phyloP scores from a whole-genome alignment of 371 early-diverging fungal genomes.

The Gilbertella persicaria region DNA sequence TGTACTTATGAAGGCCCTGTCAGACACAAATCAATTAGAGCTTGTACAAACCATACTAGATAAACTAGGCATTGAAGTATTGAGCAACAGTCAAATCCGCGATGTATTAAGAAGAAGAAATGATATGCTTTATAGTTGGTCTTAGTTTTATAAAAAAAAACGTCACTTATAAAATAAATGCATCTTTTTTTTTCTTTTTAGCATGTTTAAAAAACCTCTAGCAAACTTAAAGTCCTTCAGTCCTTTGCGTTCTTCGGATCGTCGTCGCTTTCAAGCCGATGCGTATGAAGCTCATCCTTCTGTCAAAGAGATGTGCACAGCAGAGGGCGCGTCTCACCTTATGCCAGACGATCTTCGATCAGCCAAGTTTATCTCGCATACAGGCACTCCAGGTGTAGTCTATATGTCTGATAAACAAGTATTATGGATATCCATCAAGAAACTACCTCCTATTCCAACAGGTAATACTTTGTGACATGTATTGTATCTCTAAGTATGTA shows the following conservation, averaged over 20 bases:
- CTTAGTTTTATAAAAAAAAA: slow-evolving; percentile 17
- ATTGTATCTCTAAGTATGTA: neutral
- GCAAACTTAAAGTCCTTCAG: slow-evolving; percentile 60
- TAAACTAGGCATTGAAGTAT: slow-evolving; percentile 41
- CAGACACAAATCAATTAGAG: slow-evolving; percentile 28
- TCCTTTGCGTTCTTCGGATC: slow-evolving; percentile 62
- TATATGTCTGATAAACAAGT: slow-evolving; percentile 59
- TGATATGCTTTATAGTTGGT: slow-evolving; percentile 37
- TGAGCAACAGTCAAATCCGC: slow-evolving; percentile 36
- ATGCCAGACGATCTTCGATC: slow-evolving; percentile 59
- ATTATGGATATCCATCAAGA: slow-evolving; percentile 60
- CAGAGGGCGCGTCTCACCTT: slow-evolving; percentile 39
- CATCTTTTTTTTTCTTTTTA: slow-evolving; percentile 12
- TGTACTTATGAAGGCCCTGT: slow-evolving; percentile 45
- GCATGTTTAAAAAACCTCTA: slow-evolving; percentile 68
- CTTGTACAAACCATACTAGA: slow-evolving; percentile 27
- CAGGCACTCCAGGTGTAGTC: slow-evolving; percentile 61
- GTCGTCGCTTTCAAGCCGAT: slow-evolving; percentile 58
- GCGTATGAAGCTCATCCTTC: slow-evolving; percentile 53
- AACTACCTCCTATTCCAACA: slow-evolving; percentile 38
- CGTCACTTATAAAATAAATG: neutral
- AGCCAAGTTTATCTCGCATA: slow-evolving; percentile 64
- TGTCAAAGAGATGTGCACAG: slow-evolving; percentile 32
- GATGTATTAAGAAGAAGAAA: slow-evolving; percentile 50
- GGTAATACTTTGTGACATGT: slow-evolving; percentile 23